Evolutionary conservation across 805 yeast species (phyloP).

Genomic region (Ogataea salicorniae): DNA sequence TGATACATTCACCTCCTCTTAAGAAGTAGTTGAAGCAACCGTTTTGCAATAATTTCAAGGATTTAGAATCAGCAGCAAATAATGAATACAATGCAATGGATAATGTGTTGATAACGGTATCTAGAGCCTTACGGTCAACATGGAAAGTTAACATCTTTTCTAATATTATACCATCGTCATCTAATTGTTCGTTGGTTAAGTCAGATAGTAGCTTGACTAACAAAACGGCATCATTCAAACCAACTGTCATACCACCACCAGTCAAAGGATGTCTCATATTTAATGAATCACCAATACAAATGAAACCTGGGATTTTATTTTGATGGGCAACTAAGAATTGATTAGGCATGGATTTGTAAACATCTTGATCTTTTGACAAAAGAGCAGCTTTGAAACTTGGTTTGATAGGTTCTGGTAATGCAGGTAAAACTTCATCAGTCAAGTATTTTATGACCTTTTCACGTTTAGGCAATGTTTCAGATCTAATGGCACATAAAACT

Average conservation of each 20-base stretch:
- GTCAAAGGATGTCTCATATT: conserved; percentile 98
- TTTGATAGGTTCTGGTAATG: conserved; percentile 56
- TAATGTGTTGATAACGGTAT: conserved; percentile 81
- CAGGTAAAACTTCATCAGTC: conserved; percentile 52
- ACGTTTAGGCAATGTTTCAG: conserved; percentile 64
- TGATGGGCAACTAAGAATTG: conserved; percentile 78
- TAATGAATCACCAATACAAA: conserved; percentile 86
- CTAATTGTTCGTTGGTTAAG: conserved; percentile 46
- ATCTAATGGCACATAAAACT: conserved; percentile 81
- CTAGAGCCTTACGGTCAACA: conserved; percentile 68
- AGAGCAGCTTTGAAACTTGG: conserved; percentile 71
- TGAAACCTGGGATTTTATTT: conserved; percentile 67
- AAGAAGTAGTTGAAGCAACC: conserved; percentile 89
- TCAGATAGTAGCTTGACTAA: conserved; percentile 61
- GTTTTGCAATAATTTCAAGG: conserved; percentile 64
- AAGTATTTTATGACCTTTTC: conserved; percentile 55
- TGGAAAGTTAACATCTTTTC: conserved; percentile 65
- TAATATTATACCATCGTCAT: conserved; percentile 51
- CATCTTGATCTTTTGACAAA: conserved; percentile 33
- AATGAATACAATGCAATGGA: conserved; percentile 86
- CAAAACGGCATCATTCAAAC: conserved; percentile 75
- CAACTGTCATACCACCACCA: conserved; percentile 99
- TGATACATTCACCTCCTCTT: conserved; percentile 75
- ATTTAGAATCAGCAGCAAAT: conserved; percentile 77
- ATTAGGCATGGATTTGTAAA: conserved; percentile 87